Conservation (phyloP, 176 grass and related monocot species). For the Pontederia paniculata region DNA sequence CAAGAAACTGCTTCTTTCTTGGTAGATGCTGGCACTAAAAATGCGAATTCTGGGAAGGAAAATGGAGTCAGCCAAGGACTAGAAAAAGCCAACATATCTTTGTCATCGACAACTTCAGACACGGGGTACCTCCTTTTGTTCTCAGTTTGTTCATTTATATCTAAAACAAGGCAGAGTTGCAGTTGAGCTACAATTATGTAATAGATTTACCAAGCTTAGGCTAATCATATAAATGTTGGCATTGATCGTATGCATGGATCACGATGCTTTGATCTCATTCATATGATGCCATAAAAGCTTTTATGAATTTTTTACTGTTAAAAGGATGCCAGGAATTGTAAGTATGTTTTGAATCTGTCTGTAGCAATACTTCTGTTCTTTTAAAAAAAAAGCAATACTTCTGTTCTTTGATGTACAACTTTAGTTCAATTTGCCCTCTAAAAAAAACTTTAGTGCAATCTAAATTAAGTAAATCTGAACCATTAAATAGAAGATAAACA, state of each 20-base stretch:
- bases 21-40: constrained; percentile 25
- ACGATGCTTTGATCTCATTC: neutral
- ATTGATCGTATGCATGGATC: neutral
- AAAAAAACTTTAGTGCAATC: too few relatives aligned
- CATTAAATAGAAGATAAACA: too few relatives aligned
- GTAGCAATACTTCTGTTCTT: too few relatives aligned
- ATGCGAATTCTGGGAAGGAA: constrained; percentile 37
- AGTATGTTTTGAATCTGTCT: too few relatives aligned
- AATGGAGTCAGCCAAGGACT: constrained; percentile 35
- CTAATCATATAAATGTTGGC: neutral
- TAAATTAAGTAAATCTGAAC: too few relatives aligned
- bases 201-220: neutral
- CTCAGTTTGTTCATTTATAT: constrained; percentile 7
- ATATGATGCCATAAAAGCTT: neutral
- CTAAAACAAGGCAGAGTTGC: neutral
- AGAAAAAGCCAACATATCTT: constrained; percentile 35
- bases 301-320: too few relatives aligned
- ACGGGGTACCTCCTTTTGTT: constrained; percentile 34
- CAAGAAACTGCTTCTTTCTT: neutral
- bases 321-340: too few relatives aligned
- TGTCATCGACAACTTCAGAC: constrained; percentile 24
- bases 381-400: too few relatives aligned
- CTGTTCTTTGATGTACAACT: too few relatives aligned
- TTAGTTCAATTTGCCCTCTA: too few relatives aligned
- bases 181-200: neutral